phyloP scores from a whole-genome alignment of 805 yeast genomes.

The Candida insectalens region DNA sequence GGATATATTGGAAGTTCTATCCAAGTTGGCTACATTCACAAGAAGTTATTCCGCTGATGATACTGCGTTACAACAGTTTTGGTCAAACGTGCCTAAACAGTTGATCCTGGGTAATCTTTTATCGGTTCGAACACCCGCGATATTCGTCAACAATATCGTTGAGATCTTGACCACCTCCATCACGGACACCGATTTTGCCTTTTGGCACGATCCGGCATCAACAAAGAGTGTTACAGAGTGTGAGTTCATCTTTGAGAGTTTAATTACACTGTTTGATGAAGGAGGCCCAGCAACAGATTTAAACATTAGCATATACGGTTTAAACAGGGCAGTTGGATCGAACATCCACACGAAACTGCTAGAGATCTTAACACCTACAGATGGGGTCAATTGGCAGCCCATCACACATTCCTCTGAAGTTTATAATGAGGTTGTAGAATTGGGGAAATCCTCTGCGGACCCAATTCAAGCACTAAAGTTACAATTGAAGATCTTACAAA shows the following conservation, averaged over 20 bases:
- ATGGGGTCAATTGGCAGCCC: conserved; percentile 11
- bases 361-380: conserved; percentile 30
- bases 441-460: conserved; percentile 9
- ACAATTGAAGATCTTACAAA: conserved; percentile 33
- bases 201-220: conserved; percentile 15
- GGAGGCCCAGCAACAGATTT: conserved; percentile 24
- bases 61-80: conserved; percentile 19
- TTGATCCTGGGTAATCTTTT: conserved; percentile 30
- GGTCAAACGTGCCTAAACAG: conserved; percentile 22
- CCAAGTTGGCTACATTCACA: conserved; percentile 17
- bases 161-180: conserved; percentile 41
- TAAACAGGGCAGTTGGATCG: conserved; percentile 45
- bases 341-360: conserved; percentile 33
- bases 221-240: too few species aligned
- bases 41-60: conserved; percentile 14
- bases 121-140: conserved; percentile 43
- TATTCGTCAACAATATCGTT: conserved; percentile 40
- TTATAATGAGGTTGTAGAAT: conserved; percentile 10
- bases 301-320: conserved; percentile 40
- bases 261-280: conserved; percentile 22
- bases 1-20: conserved; percentile 46
- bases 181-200: conserved; percentile 21
- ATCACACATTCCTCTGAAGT: conserved; percentile 19
- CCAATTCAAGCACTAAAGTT: conserved; percentile 23
- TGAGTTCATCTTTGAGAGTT: conserved; percentile 11